These are phyloP conservation scores for Clonostachys rhizophaga DNA, from an alignment of 2,329 filamentous ascomycete genomes.

Conservation along the genomic window DNA sequence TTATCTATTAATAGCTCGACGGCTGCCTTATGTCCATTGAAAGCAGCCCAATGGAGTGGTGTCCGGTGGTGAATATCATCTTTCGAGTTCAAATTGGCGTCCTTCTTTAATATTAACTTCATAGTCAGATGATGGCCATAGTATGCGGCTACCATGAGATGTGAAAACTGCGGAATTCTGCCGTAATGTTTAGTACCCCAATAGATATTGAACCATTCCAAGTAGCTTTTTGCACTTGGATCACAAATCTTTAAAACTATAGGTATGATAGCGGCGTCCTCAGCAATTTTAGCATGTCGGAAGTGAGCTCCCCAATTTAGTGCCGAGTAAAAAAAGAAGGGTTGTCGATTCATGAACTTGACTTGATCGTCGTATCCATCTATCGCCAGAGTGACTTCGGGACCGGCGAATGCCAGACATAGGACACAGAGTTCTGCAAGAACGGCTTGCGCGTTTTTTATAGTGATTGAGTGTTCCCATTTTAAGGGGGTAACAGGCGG, in stretches of 20 bases:
- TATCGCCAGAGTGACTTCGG: neutral
- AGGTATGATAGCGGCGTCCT: slow-evolving; percentile 1
- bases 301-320: slow-evolving; percentile 11
- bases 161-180: neutral
- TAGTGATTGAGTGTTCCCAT: slow-evolving; percentile 14
- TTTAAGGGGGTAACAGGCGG: neutral
- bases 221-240: slow-evolving; percentile 1
- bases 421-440: slow-evolving; percentile 12
- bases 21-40: neutral
- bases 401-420: slow-evolving; percentile 9
- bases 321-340: slow-evolving; percentile 13
- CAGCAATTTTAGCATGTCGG: slow-evolving; percentile 4
- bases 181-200: neutral
- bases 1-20: neutral
- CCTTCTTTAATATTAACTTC: neutral
- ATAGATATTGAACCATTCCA: neutral
- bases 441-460: slow-evolving; percentile 8
- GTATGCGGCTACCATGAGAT: slow-evolving; percentile 1
- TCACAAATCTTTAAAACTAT: slow-evolving; percentile 7
- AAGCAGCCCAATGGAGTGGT: neutral
- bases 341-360: neutral
- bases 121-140: neutral
- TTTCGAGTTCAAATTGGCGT: neutral
- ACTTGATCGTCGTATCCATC: neutral
- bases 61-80: neutral